Evolutionary conservation across 1,284 basidiomycete genomes (phyloP).

Genomic region (Termitomyces sp.): DNA sequence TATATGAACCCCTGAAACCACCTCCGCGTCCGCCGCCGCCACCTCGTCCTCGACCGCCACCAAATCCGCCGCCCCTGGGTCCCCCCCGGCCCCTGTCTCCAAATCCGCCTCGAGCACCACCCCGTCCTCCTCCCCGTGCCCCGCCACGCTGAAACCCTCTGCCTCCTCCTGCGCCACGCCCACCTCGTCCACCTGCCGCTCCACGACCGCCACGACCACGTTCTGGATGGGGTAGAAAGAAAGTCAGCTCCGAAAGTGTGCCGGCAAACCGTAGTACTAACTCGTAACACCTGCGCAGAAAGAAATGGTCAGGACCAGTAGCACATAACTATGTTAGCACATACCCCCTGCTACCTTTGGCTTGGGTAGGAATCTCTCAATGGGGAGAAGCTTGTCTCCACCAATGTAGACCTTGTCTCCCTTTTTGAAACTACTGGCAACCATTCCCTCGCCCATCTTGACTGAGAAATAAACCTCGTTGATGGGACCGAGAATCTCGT

Average conservation of each 20-base stretch:
- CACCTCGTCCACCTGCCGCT: slow-evolving; percentile 30
- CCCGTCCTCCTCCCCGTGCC: slow-evolving; percentile 38
- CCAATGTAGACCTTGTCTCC: slow-evolving; percentile 98
- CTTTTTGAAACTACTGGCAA: slow-evolving; percentile 92
- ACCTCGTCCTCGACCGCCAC: slow-evolving; percentile 23
- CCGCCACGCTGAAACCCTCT: slow-evolving; percentile 36
- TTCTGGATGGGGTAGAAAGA: slow-evolving; percentile 35
- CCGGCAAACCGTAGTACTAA: slow-evolving; percentile 23
- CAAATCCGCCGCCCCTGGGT: slow-evolving; percentile 23
- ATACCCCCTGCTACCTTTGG: slow-evolving; percentile 79
- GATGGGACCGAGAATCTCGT: slow-evolving; percentile 96
- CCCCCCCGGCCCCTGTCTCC: slow-evolving; percentile 31
- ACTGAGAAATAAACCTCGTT: slow-evolving; percentile 99
- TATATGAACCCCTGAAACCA: slow-evolving; percentile 46
- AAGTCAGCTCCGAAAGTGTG: slow-evolving; percentile 3
- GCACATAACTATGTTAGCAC: slow-evolving; percentile 20
- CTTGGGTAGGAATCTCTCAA: slow-evolving; percentile 97
- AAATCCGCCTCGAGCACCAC: slow-evolving; percentile 36
- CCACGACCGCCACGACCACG: slow-evolving; percentile 50
- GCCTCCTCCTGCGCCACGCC: slow-evolving; percentile 13
- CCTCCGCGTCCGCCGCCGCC: slow-evolving; percentile 29
- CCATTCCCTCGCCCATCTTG: slow-evolving; percentile 96
- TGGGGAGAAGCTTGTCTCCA: slow-evolving; percentile 92
- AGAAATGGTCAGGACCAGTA: slow-evolving; percentile 3
- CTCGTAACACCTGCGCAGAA: slow-evolving; percentile 43